A percentile compares a stretch with the other conserved stretches of the same genome.
Evolutionary conservation across 306 rosid genomes (phyloP).

Genomic region (Sindora glabra): DNA sequence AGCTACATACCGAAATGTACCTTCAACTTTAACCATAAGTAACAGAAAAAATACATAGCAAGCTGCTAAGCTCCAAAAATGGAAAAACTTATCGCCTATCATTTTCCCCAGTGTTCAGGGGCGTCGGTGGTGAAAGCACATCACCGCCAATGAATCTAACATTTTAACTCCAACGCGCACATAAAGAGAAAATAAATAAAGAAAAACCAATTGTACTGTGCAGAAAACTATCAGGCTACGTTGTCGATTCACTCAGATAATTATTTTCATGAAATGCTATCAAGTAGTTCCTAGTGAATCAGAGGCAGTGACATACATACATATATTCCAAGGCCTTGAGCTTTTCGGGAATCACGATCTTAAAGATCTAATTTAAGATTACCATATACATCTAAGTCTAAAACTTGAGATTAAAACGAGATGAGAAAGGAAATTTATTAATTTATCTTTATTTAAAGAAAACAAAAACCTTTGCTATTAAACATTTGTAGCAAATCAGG

Average conservation of each 20-base stretch:
- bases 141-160: not conserved
- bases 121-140: constrained; percentile 1
- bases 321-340: not conserved
- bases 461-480: constrained; percentile 17
- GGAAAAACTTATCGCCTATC: not conserved
- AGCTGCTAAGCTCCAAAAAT: not conserved
- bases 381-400: constrained; percentile 28
- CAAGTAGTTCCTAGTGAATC: too few species aligned
- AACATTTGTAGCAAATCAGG: constrained; percentile 1
- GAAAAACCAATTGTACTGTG: too few species aligned
- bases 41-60: too few species aligned
- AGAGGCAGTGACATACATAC: not conserved
- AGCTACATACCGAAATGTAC: too few species aligned
- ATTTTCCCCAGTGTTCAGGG: not conserved
- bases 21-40: too few species aligned
- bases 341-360: not conserved
- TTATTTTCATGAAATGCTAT: constrained; percentile 7
- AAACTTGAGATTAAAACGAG: constrained; percentile 16
- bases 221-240: too few species aligned
- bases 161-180: not conserved
- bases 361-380: constrained; percentile 37
- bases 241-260: not conserved
- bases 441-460: too few species aligned
- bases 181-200: not conserved
- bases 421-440: not conserved